Evolutionary conservation across 768 basidiomycete species (phyloP).

Genomic region (Boletus subcaerulescens): DNA sequence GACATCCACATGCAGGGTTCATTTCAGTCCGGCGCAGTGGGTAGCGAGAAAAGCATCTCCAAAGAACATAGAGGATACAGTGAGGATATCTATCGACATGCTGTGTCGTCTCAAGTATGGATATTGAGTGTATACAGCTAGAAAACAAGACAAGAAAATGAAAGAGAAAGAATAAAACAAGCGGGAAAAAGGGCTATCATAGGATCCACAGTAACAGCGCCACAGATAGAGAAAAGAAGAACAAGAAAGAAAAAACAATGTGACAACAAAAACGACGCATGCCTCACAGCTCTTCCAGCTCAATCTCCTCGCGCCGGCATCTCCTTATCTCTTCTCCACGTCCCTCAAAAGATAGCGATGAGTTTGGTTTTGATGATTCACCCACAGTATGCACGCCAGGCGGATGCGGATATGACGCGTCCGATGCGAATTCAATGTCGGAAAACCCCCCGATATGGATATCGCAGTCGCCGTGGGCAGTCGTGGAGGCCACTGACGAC

Average conservation of each 20-base stretch:
- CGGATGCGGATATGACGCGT: neutral
- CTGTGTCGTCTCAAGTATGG: no score
- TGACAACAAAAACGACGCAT: no score
- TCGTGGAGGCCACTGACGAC: constrained; percentile 1
- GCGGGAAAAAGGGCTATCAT: neutral
- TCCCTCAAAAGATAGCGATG: neutral
- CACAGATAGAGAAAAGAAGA: no score
- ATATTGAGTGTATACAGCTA: no score
- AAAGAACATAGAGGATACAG: no score
- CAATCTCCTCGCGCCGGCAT: constrained; percentile 41
- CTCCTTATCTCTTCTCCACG: constrained; percentile 54
- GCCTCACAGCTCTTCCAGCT: neutral
- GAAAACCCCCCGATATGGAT: constrained; percentile 18
- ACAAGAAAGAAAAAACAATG: no score
- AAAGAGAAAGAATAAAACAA: neutral
- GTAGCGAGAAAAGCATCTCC: no score
- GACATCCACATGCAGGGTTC: no score
- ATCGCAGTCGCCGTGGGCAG: neutral
- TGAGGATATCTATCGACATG: no score
- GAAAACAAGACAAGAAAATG: neutral
- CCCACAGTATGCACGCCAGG: constrained; percentile 3
- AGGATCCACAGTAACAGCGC: neutral
- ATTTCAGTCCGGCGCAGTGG: no score
- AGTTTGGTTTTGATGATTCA: neutral
- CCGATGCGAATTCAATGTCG: constrained; percentile 25